Percentiles rank a stretch among this genome's conserved stretches.
These are phyloP conservation scores for Beauveria brongniartii DNA, from an alignment of 2,329 filamentous ascomycete species.

Conservation along the genomic window DNA sequence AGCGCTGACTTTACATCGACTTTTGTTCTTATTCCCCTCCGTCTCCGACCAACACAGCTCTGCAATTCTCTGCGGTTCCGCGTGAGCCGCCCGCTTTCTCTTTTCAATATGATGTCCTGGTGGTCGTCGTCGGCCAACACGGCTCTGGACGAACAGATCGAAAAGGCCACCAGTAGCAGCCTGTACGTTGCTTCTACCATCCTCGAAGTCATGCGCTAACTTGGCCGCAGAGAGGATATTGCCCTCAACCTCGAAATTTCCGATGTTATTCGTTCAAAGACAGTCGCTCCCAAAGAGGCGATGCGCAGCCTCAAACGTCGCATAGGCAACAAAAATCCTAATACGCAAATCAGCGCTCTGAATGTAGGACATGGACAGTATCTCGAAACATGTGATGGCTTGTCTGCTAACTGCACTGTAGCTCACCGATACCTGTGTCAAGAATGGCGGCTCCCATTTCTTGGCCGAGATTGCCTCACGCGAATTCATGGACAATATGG, in stretches of 20 bases:
- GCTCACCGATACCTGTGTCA: slow-evolving; percentile 97
- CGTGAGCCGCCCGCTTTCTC: slow-evolving; percentile 1
- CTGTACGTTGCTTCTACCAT: slow-evolving; percentile 49
- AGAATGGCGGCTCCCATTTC: slow-evolving; percentile 95
- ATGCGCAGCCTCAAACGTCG: slow-evolving; percentile 93
- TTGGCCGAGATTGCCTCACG: slow-evolving; percentile 89
- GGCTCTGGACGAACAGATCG: slow-evolving; percentile 93
- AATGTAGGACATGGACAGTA: slow-evolving; percentile 48
- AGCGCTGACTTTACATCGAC: background rate
- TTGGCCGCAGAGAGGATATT: slow-evolving; percentile 70
- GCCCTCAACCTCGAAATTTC: slow-evolving; percentile 96
- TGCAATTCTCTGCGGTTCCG: background rate
- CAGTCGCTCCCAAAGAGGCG: slow-evolving; percentile 92
- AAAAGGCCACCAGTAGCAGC: slow-evolving; percentile 88
- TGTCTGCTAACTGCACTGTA: slow-evolving; percentile 26
- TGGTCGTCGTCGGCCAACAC: slow-evolving; percentile 91
- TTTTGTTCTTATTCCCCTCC: background rate
- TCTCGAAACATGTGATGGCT: background rate
- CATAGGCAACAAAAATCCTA: slow-evolving; percentile 96
- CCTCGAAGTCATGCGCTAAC: background rate
- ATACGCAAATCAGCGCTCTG: slow-evolving; percentile 88
- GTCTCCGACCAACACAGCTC: background rate
- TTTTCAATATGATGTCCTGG: slow-evolving; percentile 68
- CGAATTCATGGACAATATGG: slow-evolving; percentile 97
- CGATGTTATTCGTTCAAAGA: slow-evolving; percentile 94